Conservation (phyloP, 2,329 filamentous ascomycete genomes). For the Lomentospora prolificans region DNA sequence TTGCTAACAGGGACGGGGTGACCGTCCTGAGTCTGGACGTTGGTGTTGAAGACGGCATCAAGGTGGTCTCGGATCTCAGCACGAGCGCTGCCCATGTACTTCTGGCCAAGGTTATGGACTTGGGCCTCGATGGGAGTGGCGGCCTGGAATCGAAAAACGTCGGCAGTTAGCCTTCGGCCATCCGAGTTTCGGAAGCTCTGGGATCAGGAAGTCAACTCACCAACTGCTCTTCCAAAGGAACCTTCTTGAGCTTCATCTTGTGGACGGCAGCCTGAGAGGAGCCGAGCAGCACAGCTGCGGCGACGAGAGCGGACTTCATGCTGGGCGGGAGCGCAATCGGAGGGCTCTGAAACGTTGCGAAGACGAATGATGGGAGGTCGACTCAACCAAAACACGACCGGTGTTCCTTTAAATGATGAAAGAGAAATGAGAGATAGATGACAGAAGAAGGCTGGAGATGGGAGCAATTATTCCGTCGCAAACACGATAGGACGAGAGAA, state of each 20-base stretch:
- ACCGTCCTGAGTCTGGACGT: slow-evolving; percentile 52
- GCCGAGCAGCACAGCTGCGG: slow-evolving; percentile 73
- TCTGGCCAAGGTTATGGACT: slow-evolving; percentile 76
- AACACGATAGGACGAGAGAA: slow-evolving; percentile 2
- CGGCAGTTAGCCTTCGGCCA: slow-evolving; percentile 5
- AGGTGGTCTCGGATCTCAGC: slow-evolving; percentile 56
- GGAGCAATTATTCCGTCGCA: not conserved
- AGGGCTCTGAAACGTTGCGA: slow-evolving; percentile 3
- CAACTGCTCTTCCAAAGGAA: slow-evolving; percentile 84
- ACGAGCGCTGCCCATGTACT: slow-evolving; percentile 66
- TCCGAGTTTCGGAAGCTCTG: not conserved
- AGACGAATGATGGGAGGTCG: not conserved
- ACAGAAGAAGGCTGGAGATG: not conserved
- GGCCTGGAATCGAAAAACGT: slow-evolving; percentile 42
- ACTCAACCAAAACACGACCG: not conserved
- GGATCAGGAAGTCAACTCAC: slow-evolving; percentile 43
- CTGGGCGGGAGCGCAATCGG: slow-evolving; percentile 8
- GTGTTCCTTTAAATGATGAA: not conserved
- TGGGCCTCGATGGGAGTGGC: slow-evolving; percentile 72
- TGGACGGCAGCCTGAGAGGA: slow-evolving; percentile 78
- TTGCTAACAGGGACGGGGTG: slow-evolving; percentile 89
- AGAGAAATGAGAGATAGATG: slow-evolving; percentile 1
- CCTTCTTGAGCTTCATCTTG: slow-evolving; percentile 97
- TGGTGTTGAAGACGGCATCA: slow-evolving; percentile 72
- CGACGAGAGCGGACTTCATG: slow-evolving; percentile 80